phyloP scores from a whole-genome alignment of 2,329 filamentous ascomycete genomes.

The Kalmusia sp. region DNA sequence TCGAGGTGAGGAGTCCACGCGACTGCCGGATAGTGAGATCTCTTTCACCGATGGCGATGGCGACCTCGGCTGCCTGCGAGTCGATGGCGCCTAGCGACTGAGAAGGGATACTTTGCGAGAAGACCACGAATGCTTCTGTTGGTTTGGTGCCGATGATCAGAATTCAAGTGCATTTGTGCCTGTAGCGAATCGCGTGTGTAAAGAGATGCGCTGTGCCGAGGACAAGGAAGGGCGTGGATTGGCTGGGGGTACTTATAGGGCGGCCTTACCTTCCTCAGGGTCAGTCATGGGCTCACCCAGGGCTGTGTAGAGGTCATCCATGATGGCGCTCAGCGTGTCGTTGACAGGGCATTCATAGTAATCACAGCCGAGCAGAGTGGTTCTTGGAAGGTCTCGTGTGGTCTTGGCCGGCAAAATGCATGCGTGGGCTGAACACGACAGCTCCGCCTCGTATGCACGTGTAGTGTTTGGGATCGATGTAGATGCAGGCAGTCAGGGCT shows the following conservation, averaged over 20 bases:
- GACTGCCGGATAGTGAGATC: conserved; percentile 85
- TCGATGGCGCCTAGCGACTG: conserved; percentile 80
- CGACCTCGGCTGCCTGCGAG: conserved; percentile 68
- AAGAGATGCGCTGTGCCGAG: conserved; percentile 25
- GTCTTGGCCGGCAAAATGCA: conserved; percentile 10
- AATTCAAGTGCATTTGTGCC: no score
- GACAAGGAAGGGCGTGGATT: conserved; percentile 17
- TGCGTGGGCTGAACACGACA: not conserved
- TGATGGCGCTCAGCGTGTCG: conserved; percentile 14
- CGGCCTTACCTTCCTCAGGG: conserved; percentile 64
- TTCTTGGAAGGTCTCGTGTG: conserved; percentile 11
- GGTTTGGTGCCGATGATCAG: conserved; percentile 5
- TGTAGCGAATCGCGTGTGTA: conserved; percentile 27
- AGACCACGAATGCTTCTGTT: conserved; percentile 86
- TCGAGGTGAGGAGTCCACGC: conserved; percentile 79
- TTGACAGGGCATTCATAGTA: not conserved
- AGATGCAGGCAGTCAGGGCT: not conserved
- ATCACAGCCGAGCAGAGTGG: not conserved
- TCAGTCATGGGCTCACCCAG: conserved; percentile 62
- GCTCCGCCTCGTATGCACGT: not conserved
- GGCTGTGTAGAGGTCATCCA: conserved; percentile 44
- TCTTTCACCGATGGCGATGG: conserved; percentile 70
- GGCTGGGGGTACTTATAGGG: conserved; percentile 3
- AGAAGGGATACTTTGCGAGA: conserved; percentile 76
- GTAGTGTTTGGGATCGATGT: not conserved